phyloP scores from a whole-genome alignment of 192 early-diverging fungal genomes.

The Dissophora ornata region DNA sequence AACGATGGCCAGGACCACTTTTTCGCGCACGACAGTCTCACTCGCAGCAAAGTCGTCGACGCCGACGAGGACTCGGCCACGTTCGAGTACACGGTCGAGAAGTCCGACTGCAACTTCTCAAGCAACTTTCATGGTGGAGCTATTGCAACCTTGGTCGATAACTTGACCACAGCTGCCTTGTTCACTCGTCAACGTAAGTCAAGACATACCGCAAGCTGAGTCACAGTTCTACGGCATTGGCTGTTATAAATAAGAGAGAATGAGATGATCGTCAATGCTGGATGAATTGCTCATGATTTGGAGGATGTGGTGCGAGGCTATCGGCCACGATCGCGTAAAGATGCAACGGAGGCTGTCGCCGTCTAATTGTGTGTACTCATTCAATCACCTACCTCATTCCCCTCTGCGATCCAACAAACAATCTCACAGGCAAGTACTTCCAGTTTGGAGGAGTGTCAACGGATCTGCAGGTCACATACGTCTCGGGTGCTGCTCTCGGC shows the following conservation, averaged over 20 bases:
- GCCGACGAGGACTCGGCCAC: conserved; percentile 39
- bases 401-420: background rate
- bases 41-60: conserved; percentile 30
- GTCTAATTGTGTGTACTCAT: too few relatives aligned
- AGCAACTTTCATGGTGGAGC: conserved; percentile 57
- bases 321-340: too few relatives aligned
- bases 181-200: conserved; percentile 44
- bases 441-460: conserved; percentile 52
- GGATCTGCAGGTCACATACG: conserved; percentile 55
- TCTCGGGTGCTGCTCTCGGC: conserved; percentile 37
- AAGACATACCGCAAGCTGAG: too few relatives aligned
- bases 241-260: too few relatives aligned
- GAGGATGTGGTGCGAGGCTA: background rate
- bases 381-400: background rate
- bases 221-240: too few relatives aligned
- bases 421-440: conserved; percentile 38
- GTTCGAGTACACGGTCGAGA: conserved; percentile 44
- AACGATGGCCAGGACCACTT: conserved; percentile 22
- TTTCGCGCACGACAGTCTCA: conserved; percentile 24
- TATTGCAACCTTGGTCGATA: conserved; percentile 56
- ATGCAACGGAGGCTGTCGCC: too few relatives aligned
- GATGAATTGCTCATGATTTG: too few relatives aligned
- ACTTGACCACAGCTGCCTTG: conserved; percentile 44
- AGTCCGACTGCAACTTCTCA: conserved; percentile 52
- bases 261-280: too few relatives aligned